Evolutionary conservation across 129 eudicot species (phyloP), one percentile per base, ranked within the genome.

Genomic region (Pseudognaphalium luteoalbum): DNA sequence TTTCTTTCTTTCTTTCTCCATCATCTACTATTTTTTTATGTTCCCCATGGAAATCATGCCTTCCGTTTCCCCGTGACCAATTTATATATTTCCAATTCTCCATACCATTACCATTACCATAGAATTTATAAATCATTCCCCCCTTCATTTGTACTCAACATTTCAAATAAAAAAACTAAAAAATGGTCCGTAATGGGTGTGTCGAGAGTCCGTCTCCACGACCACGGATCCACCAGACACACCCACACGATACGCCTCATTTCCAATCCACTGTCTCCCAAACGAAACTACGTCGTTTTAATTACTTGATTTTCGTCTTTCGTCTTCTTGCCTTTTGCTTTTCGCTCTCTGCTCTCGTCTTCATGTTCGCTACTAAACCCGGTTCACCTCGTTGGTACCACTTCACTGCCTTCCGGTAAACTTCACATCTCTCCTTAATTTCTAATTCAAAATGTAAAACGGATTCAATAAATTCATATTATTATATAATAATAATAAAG

Each of bases 241-340:
- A 82, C 16, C 84, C 65, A 11, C 86, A 75, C 62, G 75, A 77
- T 28, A 66, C 81, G n/a, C 85, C 90, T 52, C 92, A 83, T 39
- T 88, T 90, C 70, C 93, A 90, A 60, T 88, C 96, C 66, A 90
- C 91, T 3, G 85, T 88, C 37, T 84, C 96, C 37, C 74, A 82
- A 16, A 87, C 63, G 17, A 90, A 88, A 70, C 91, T 88, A 37
- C 86, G 89, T 52, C 96, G 96, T 7, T 79, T 90, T 78, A 90
- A 88, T 56, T 50, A 41, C 11, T 71, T 90, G 29, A 76, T 90
- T 50, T 76, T 90, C 76, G 52, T 83, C 50, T 88, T 88, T 75
- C 91, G 96, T 0, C 63, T 88, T 4, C 75, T 78, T 10, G 78
- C 91, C 29, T 88, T 88, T 71, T 81, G 87, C 85, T 88, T 86